These are phyloP conservation scores for Erysimum cheiranthoides DNA, from an alignment of 345 rosid genomes.

Conservation along the genomic window DNA sequence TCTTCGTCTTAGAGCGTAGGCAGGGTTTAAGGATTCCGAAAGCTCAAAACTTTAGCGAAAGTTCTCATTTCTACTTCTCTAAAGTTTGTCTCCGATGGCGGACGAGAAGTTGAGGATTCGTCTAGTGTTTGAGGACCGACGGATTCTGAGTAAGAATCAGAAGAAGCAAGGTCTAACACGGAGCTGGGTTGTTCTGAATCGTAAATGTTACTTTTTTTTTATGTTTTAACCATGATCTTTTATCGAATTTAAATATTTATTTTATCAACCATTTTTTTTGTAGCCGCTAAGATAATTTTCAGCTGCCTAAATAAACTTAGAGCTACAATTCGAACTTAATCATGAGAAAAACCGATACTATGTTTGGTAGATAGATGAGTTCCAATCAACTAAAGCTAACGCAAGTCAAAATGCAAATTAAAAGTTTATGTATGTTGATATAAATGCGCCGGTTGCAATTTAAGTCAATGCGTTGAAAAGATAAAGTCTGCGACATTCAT, in stretches of 20 bases:
- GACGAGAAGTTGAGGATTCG: slow-evolving; percentile 71
- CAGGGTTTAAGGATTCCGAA: slow-evolving; percentile 43
- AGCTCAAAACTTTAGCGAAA: slow-evolving; percentile 21
- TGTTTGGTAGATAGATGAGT: no score
- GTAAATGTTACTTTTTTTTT: slow-evolving; percentile 48
- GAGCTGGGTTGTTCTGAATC: slow-evolving; percentile 85
- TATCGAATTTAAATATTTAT: no score
- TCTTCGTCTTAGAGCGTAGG: slow-evolving; percentile 1
- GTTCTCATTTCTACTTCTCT: slow-evolving; percentile 6
- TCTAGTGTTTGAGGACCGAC: slow-evolving; percentile 56
- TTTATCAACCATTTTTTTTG: no score
- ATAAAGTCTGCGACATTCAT: neutral
- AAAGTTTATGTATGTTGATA: neutral
- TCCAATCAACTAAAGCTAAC: neutral
- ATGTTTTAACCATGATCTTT: no score
- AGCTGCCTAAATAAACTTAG: no score
- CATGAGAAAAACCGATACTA: no score
- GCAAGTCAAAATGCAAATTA: neutral
- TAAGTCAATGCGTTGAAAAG: slow-evolving; percentile 4
- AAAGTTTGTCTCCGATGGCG: slow-evolving; percentile 35
- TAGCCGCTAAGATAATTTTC: no score
- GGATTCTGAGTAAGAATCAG: slow-evolving; percentile 61
- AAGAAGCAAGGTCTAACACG: slow-evolving; percentile 63
- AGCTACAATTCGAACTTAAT: no score
- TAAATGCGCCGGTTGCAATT: slow-evolving; percentile 3